Percentiles rank a stretch among this genome's conserved stretches.
Conservation (phyloP, 2,329 filamentous ascomycete species). For the Apiospora aurea region DNA sequence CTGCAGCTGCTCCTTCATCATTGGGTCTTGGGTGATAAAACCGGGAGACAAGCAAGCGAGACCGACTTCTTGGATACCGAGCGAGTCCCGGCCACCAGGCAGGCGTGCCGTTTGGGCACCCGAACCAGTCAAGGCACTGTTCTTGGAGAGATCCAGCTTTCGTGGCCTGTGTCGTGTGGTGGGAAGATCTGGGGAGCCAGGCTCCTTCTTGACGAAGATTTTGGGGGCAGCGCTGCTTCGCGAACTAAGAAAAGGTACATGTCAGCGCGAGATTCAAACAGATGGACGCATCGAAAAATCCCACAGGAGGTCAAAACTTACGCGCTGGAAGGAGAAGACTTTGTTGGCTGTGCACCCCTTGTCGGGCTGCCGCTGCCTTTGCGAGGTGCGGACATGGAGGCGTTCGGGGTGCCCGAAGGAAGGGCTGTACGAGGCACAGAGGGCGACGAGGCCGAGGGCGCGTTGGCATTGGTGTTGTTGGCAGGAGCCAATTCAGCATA, state of each 20-base stretch:
- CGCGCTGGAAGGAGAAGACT: slow-evolving; percentile 66
- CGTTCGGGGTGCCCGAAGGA: slow-evolving; percentile 50
- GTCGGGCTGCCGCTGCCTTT: slow-evolving; percentile 63
- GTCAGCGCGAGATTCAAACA: neutral
- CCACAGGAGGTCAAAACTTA: slow-evolving; percentile 49
- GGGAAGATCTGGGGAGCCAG: slow-evolving; percentile 76
- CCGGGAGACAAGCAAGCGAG: slow-evolving; percentile 94
- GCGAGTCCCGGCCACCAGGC: slow-evolving; percentile 78
- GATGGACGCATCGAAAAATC: no score
- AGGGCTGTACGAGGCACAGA: slow-evolving; percentile 52
- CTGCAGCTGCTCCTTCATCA: slow-evolving; percentile 94
- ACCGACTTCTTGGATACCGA: slow-evolving; percentile 90
- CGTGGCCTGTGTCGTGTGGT: slow-evolving; percentile 77
- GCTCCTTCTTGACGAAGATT: slow-evolving; percentile 97
- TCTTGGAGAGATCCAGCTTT: slow-evolving; percentile 79
- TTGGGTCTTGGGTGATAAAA: slow-evolving; percentile 95
- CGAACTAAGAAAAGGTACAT: neutral
- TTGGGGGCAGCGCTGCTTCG: slow-evolving; percentile 59
- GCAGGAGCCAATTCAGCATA: slow-evolving; percentile 58
- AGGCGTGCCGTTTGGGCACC: slow-evolving; percentile 71
- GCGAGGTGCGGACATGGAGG: slow-evolving; percentile 50
- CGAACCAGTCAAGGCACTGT: slow-evolving; percentile 54
- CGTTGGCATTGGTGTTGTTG: slow-evolving; percentile 46
- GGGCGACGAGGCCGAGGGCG: slow-evolving; percentile 48
- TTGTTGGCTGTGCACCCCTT: slow-evolving; percentile 48